Conservation (phyloP, 164 flowering plant species). For the Dillenia turbinata region DNA sequence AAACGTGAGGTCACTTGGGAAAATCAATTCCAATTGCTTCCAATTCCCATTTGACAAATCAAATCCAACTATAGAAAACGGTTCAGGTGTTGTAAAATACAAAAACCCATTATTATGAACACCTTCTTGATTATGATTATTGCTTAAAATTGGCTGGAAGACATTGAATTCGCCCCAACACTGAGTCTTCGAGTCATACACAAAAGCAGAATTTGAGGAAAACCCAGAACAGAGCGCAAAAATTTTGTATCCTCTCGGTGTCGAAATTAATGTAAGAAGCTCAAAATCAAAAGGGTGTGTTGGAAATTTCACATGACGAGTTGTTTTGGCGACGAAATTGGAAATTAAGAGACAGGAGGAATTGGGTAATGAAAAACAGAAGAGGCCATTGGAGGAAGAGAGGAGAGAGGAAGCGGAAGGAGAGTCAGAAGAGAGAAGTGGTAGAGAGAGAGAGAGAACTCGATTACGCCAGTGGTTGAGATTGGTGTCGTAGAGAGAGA, state of each 20-base stretch:
- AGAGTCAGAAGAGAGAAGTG: conserved; percentile 6
- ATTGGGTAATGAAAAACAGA: conserved; percentile 50
- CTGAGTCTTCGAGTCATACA: conserved; percentile 39
- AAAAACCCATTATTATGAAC: conserved; percentile 36
- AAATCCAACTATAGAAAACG: conserved; percentile 40
- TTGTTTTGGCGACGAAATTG: conserved; percentile 44
- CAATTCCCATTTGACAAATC: conserved; percentile 45
- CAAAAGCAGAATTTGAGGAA: conserved; percentile 22
- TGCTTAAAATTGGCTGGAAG: conserved; percentile 16
- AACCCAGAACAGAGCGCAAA: conserved; percentile 8
- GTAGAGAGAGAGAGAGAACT: conserved; percentile 23
- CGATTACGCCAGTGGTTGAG: conserved; percentile 42
- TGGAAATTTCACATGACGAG: conserved; percentile 38
- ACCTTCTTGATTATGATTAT: conserved; percentile 35
- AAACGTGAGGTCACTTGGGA: conserved; percentile 47
- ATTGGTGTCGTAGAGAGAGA: conserved; percentile 41
- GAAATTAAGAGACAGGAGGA: conserved; percentile 45
- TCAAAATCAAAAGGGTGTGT: conserved; percentile 35
- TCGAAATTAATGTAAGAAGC: conserved; percentile 21
- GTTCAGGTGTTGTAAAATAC: conserved; percentile 52
- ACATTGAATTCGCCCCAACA: conserved; percentile 39
- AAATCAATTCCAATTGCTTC: conserved; percentile 19
- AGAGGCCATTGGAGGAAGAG: conserved; percentile 54
- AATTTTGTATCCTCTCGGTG: conserved; percentile 18
- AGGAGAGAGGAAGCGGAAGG: conserved; percentile 21